Evolutionary conservation across 2,329 filamentous ascomycete species (phyloP).

Genomic region (Epichloe sp.): DNA sequence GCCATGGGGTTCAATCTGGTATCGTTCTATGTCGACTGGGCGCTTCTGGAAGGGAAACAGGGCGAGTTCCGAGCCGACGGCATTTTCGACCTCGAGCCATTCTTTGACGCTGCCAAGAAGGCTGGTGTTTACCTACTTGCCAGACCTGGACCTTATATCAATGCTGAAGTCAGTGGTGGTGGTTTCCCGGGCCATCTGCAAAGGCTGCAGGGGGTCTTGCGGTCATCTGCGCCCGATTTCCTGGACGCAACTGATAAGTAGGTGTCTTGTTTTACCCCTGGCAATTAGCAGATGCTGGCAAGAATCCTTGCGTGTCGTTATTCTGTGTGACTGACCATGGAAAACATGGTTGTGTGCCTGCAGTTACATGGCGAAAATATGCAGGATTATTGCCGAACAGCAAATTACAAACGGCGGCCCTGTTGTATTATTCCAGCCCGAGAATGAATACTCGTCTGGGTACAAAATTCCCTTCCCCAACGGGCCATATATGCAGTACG

Average conservation of each 20-base stretch:
- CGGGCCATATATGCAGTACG: slow-evolving; percentile 54
- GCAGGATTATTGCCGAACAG: slow-evolving; percentile 53
- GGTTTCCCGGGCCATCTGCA: slow-evolving; percentile 74
- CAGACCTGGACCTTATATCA: slow-evolving; percentile 61
- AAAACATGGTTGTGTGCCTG: neutral
- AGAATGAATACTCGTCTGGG: slow-evolving; percentile 62
- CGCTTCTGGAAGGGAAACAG: slow-evolving; percentile 58
- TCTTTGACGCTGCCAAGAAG: slow-evolving; percentile 61
- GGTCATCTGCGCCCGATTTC: slow-evolving; percentile 49
- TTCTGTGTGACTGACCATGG: neutral
- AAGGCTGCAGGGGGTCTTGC: slow-evolving; percentile 48
- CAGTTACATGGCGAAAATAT: slow-evolving; percentile 49
- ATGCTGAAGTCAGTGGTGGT: slow-evolving; percentile 63
- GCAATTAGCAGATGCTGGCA: neutral
- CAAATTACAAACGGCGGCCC: slow-evolving; percentile 78
- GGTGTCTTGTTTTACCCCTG: slow-evolving; percentile 7
- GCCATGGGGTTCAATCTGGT: slow-evolving; percentile 68
- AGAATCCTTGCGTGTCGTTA: no score
- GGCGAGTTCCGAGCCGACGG: slow-evolving; percentile 59
- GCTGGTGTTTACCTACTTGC: slow-evolving; percentile 69
- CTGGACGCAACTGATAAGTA: slow-evolving; percentile 55
- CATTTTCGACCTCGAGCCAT: slow-evolving; percentile 58
- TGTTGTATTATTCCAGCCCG: slow-evolving; percentile 65
- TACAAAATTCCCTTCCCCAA: slow-evolving; percentile 46
- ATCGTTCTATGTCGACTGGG: slow-evolving; percentile 72